Evolutionary conservation across 257 asterid species (phyloP).

Genomic region (Nicotiana benthamiana): DNA sequence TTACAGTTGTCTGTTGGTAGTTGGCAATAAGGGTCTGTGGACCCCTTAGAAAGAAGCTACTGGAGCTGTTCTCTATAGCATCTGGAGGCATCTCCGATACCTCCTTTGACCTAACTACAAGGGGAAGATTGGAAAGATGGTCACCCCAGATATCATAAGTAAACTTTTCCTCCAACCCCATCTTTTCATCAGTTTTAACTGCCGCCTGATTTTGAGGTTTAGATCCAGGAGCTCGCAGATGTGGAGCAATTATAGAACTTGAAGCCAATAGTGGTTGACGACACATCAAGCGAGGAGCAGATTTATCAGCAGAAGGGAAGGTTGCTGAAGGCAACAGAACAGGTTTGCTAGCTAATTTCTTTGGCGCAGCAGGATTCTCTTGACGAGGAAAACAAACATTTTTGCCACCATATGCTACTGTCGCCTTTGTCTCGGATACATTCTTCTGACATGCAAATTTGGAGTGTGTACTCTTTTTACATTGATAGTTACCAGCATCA

Average conservation of each 20-base stretch:
- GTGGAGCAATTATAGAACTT: conserved; percentile 47
- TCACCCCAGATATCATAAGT: conserved; percentile 90
- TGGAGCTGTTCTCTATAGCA: conserved; percentile 37
- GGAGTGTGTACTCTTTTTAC: conserved; percentile 22
- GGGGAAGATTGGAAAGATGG: conserved; percentile 55
- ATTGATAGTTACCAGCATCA: conserved; percentile 8
- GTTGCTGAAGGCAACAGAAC: conserved; percentile 62
- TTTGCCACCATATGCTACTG: conserved; percentile 11
- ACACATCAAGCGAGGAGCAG: conserved; percentile 28
- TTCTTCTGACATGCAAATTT: conserved; percentile 18
- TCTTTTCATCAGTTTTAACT: conserved; percentile 24
- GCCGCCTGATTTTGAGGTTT: conserved; percentile 24
- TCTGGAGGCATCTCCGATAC: conserved; percentile 18
- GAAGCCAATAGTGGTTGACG: conserved; percentile 36
- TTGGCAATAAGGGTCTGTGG: conserved; percentile 49
- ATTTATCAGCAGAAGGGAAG: conserved; percentile 35
- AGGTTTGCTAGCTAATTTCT: conserved; percentile 30
- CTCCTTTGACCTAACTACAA: conserved; percentile 24
- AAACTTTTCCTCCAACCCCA: conserved; percentile 35
- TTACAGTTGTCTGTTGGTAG: conserved; percentile 40
- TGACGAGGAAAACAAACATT: conserved; percentile 15
- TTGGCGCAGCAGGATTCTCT: conserved; percentile 28
- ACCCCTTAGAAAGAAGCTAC: conserved; percentile 70
- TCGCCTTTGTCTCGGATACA: conserved; percentile 20
- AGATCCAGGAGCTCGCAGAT: conserved; percentile 78